Evolutionary conservation across 116 monocot genomes (phyloP), one percentile per base, ranked within the genome.

Genomic region (Cymodocea nodosa): DNA sequence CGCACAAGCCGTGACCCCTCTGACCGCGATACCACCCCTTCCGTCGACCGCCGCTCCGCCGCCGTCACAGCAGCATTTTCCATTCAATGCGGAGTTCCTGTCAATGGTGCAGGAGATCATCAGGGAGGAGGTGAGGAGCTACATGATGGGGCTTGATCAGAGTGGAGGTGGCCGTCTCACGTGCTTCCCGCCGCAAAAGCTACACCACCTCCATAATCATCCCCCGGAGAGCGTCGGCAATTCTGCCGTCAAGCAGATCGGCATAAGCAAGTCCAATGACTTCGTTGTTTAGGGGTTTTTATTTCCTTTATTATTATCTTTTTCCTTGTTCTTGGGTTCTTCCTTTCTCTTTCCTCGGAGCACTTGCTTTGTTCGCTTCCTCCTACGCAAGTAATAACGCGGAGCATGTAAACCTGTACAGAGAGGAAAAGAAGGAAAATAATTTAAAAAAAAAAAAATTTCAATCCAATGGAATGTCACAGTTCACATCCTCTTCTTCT

Each of bases 61-160:
- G 18, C 23, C 15, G 20, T 50, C 18, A 58, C 53, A 10, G 14
- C 58, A 40, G 35, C 50, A 22, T 0, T 70, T 68, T 30, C 64
- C 69, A 0, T 79, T 83, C 62, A 71, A 62, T 24, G 20, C 76
- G 12, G 84, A 91, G 71, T 77, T 91, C 23, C 15, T 86, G 58
- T 30, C 63, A 40, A 77, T 80, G 75, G 80, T 91, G 76, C 84
- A 91, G 69, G 86, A 91, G 36, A 82, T 91, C 81, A 82, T 91
- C 51, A 74, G 80, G 17, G 75, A 80, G 23, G 90, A 91, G 62
- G 90, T 91, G 56, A 63, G 80, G 71, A 84, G 34, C 37, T 91
- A 82, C 68, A 80, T 91, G 81, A 40, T 67, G 23, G 75, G 69
- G 1, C 11, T 68, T 40, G 70, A 73, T 68, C 40, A 56, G 34